These are phyloP conservation scores for Papilionanthe hybrid DNA, from an alignment of 116 monocot species.

Conservation along the genomic window DNA sequence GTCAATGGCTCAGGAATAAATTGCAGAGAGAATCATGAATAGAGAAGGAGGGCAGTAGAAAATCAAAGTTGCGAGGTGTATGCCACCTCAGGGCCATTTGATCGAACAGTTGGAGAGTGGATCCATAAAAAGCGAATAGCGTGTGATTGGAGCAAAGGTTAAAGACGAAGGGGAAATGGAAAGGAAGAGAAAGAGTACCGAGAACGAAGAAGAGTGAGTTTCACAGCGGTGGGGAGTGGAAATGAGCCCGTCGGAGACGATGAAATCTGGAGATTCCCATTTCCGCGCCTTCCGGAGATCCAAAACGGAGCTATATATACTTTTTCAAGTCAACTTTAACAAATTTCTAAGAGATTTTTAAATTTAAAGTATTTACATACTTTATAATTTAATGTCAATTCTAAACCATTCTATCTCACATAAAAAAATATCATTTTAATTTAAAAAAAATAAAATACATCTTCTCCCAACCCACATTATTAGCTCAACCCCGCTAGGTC, in stretches of 20 bases:
- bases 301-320: no score
- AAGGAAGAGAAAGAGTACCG: neutral
- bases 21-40: neutral
- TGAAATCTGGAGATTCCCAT: neutral
- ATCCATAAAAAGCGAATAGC: neutral
- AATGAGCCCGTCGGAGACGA: neutral
- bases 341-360: no score
- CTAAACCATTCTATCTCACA: no score
- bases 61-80: neutral
- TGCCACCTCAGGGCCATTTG: neutral
- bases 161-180: neutral
- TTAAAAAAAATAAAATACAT: no score
- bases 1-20: neutral
- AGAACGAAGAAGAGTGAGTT: neutral
- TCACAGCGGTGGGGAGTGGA: neutral
- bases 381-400: no score
- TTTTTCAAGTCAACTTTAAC: no score
- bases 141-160: neutral
- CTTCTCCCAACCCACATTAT: no score
- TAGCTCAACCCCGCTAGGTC: no score
- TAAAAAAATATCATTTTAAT: no score
- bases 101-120: neutral
- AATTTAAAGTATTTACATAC: no score
- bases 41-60: neutral
- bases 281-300: neutral